Conservation (phyloP, 208 protist genomes). For the Endotrypanum monterogeii region DNA sequence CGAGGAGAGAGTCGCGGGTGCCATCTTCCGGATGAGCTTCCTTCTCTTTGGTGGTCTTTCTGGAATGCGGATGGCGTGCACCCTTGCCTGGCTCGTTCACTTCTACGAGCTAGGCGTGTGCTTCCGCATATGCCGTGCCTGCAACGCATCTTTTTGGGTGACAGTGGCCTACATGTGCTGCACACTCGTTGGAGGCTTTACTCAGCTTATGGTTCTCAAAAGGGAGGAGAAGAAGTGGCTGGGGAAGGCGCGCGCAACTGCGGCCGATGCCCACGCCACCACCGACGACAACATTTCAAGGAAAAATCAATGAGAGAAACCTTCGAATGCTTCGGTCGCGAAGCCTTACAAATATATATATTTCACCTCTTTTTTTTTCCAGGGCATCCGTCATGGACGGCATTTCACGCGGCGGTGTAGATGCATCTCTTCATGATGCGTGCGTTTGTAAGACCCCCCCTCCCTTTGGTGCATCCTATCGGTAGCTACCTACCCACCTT, state of each 20-base stretch:
- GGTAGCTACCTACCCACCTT: too few species aligned
- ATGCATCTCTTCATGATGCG: too few species aligned
- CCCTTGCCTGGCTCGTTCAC: constrained; percentile 53
- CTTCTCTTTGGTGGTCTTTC: constrained; percentile 36
- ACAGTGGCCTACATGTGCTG: constrained; percentile 44
- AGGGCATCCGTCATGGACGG: too few species aligned
- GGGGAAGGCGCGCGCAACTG: constrained; percentile 13
- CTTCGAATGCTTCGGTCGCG: too few species aligned
- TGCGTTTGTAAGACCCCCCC: too few species aligned
- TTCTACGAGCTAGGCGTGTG: constrained; percentile 55
- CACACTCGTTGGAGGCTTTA: constrained; percentile 43
- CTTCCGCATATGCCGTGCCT: constrained; percentile 46
- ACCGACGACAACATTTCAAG: constrained; percentile 3
- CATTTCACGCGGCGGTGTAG: too few species aligned
- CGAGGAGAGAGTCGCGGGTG: constrained; percentile 50
- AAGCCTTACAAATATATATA: too few species aligned
- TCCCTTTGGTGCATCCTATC: too few species aligned
- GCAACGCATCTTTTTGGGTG: constrained; percentile 29
- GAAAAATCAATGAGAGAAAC: constrained; percentile 12
- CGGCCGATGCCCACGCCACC: neutral
- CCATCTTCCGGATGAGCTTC: constrained; percentile 34
- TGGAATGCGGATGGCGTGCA: constrained; percentile 40
- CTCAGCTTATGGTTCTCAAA: constrained; percentile 54
- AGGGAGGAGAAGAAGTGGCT: constrained; percentile 36
- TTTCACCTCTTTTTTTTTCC: too few species aligned